Evolutionary conservation across 108 stramenopile genomes (phyloP).

Genomic region (Schizochytrium sp.): DNA sequence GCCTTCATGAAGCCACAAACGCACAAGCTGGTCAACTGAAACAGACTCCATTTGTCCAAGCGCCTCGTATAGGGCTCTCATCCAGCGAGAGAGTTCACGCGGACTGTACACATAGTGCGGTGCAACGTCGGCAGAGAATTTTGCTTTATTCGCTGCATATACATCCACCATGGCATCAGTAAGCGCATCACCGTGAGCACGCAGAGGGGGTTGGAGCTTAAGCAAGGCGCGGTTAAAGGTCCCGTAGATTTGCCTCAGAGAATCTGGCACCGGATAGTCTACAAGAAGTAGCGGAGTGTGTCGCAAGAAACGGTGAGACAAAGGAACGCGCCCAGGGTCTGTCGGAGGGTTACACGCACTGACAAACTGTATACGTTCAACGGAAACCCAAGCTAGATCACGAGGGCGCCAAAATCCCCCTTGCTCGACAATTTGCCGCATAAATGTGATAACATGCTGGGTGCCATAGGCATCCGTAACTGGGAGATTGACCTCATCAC

Average conservation of each 20-base stretch:
- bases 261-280: constrained; percentile 90
- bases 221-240: constrained; percentile 95
- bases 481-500: constrained; percentile 98
- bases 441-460: constrained; percentile 93
- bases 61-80: constrained; percentile 94
- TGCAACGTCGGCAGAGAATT: constrained; percentile 86
- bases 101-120: constrained; percentile 99
- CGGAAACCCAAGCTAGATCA: constrained; percentile 25
- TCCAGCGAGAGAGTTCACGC: constrained; percentile 97
- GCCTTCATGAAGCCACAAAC: constrained; percentile 97
- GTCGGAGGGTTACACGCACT: constrained; percentile 98
- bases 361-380: constrained; percentile 62
- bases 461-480: constrained; percentile 95
- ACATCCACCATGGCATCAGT: constrained; percentile 98
- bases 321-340: constrained; percentile 91
- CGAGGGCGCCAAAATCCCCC: constrained; percentile 92
- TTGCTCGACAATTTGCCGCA: constrained; percentile 96
- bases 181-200: constrained; percentile 87
- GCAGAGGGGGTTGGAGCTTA: constrained; percentile 90
- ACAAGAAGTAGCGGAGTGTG: constrained; percentile 96
- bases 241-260: constrained; percentile 93
- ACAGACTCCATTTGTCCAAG: constrained; percentile 74
- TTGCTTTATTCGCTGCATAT: constrained; percentile 87
- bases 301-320: constrained; percentile 92
- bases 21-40: constrained; percentile 88